Conservation (phyloP, 441 rosid genomes). For the Erodium trifolium region DNA sequence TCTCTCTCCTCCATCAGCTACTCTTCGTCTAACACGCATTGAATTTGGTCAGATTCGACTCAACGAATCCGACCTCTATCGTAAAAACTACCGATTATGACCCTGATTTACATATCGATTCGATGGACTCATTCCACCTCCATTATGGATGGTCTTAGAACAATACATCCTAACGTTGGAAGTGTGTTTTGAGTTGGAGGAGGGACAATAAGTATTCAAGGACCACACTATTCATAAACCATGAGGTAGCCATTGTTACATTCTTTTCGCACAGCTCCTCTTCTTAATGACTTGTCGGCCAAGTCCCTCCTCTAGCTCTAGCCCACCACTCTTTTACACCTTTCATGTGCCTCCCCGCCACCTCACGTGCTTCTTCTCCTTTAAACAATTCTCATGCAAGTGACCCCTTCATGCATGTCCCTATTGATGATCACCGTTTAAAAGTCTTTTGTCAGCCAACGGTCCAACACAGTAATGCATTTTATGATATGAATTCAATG, state of each 20-base stretch:
- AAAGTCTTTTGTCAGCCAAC: neutral
- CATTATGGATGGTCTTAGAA: too few relatives aligned
- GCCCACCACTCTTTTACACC: neutral
- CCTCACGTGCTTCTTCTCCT: neutral
- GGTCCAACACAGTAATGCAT: neutral
- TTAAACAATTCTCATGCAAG: neutral
- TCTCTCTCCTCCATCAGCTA: too few relatives aligned
- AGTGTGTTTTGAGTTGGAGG: neutral
- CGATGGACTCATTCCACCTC: too few relatives aligned
- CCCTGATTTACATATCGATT: too few relatives aligned
- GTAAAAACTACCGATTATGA: too few relatives aligned
- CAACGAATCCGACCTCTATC: too few relatives aligned
- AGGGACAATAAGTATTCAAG: neutral
- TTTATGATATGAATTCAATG: neutral
- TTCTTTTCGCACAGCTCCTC: neutral
- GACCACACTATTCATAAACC: neutral
- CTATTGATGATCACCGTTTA: neutral
- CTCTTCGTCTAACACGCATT: too few relatives aligned
- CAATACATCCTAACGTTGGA: too few relatives aligned
- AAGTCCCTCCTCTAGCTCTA: neutral
- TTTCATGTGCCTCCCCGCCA: conserved; percentile 4
- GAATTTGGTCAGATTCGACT: too few relatives aligned
- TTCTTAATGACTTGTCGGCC: neutral
- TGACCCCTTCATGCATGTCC: neutral
- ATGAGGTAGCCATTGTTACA: neutral